Evolutionary conservation across 2,329 filamentous ascomycete genomes (phyloP), one percentile per base, ranked within the genome.

Genomic region (Aspergillus hortae): DNA sequence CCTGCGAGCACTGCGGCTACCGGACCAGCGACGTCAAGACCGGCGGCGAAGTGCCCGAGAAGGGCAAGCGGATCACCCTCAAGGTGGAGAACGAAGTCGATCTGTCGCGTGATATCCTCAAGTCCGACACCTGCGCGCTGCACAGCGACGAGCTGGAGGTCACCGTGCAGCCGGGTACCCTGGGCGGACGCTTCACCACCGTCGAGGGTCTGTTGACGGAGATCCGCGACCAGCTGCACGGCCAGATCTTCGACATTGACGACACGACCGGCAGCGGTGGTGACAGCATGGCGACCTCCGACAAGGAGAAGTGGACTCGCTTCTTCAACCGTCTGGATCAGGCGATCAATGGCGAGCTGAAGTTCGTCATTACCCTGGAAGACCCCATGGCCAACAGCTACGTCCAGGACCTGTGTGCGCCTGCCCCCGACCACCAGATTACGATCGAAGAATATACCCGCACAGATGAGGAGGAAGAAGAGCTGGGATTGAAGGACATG

Each of bases 21-120:
- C 87, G 90, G 56, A 94, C 88, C 61, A 97, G 95, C 72, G 94
- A 99, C 70, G 90, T 99, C 68, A 97, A 97, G 80, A 97, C 94
- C 1, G 94, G 94, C 58, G 94, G 94, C 49, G 92, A 88, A 64
- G 87, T 99, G 19, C 94, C 94, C 7, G 87, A 87, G 50, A 85
- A 88, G 67, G 94, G 94, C 55, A 88, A 88, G 71, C 87, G 86
- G 60, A 95, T 96, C 62, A 91, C 82, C 0, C 80, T 99, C 23
- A 77, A 80, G 48, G 87, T 97, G 51, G 78, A 85, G 53, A 84
- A 74, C 32, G 68, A 77, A 30, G 80, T 85, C 53, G 94, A 99
- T 70, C 80, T 99, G 41, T 87, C 86, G 11, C 85, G 94, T 57
- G 94, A 99, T 66, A 95, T 99, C 55, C 86, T 99, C 64, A 99